These are phyloP conservation scores for Nicotiana tabacum DNA, from an alignment of 257 asterid species.

Conservation along the genomic window DNA sequence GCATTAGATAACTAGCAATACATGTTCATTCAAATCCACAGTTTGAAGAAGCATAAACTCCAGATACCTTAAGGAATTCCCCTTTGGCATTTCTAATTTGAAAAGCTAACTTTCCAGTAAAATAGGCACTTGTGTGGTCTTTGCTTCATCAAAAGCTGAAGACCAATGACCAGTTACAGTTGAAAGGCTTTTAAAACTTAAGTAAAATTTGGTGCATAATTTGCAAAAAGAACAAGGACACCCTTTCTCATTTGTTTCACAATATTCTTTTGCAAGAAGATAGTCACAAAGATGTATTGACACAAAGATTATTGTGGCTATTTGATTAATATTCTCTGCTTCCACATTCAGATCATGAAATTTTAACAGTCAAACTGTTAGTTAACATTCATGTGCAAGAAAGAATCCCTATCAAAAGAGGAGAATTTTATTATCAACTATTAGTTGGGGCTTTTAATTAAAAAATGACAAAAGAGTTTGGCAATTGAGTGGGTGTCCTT, in stretches of 20 bases:
- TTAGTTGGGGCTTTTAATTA: background rate
- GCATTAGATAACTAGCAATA: background rate
- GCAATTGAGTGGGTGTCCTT: background rate
- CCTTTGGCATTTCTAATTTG: background rate
- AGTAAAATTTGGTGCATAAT: background rate
- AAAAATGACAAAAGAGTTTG: background rate
- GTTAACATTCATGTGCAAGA: background rate
- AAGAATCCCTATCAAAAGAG: background rate
- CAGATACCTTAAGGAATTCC: background rate
- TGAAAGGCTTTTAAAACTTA: background rate
- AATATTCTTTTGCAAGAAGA: conserved; percentile 2
- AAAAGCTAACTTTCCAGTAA: background rate
- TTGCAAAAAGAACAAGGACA: background rate
- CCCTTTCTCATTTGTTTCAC: background rate
- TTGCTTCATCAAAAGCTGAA: background rate
- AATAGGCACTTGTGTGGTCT: background rate
- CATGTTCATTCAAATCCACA: background rate
- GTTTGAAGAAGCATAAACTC: background rate
- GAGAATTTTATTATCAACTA: background rate
- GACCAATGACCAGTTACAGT: background rate
- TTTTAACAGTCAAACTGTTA: background rate
- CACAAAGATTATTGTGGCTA: background rate
- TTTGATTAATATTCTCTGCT: background rate
- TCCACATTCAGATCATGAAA: background rate
- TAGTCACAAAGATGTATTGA: background rate